A percentile compares a stretch with the other conserved stretches of the same genome.
phyloP scores from a whole-genome alignment of 768 basidiomycete genomes.

The Clavaria fumosa region DNA sequence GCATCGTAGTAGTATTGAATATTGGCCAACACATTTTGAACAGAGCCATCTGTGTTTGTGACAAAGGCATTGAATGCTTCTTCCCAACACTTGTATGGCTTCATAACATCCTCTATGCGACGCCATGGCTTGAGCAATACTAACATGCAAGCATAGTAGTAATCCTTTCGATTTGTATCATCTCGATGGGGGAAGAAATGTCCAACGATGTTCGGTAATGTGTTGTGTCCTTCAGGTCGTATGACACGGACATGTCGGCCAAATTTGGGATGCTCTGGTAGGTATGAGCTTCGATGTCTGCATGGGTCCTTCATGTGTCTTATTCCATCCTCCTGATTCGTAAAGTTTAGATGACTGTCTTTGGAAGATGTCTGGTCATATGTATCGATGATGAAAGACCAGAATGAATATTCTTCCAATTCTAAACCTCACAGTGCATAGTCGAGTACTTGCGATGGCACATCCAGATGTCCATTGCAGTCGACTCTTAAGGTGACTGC shows the following conservation, averaged over 20 bases:
- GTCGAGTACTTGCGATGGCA: too few species aligned
- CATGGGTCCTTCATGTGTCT: not conserved
- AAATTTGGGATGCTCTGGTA: not conserved
- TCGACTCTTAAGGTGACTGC: too few species aligned
- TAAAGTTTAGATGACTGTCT: constrained; percentile 1
- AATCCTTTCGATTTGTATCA: constrained; percentile 10
- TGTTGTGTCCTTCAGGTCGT: constrained; percentile 16
- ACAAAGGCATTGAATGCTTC: constrained; percentile 4
- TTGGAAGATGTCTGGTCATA: not conserved
- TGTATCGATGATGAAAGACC: constrained; percentile 1
- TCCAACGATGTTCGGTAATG: constrained; percentile 23
- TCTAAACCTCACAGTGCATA: not conserved
- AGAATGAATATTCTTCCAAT: not conserved
- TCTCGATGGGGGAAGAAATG: constrained; percentile 19
- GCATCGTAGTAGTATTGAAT: constrained; percentile 9
- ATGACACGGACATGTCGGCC: not conserved
- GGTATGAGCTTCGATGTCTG: not conserved
- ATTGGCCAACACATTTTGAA: constrained; percentile 3
- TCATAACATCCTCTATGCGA: not conserved
- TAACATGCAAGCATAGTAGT: constrained; percentile 21
- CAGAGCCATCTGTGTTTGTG: not conserved
- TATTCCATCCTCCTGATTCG: not conserved
- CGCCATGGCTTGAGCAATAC: constrained; percentile 11
- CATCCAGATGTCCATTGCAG: too few species aligned
- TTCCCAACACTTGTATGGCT: not conserved